Percentiles rank a stretch among this genome's conserved stretches.
Conservation (phyloP, 2,329 filamentous ascomycete species). For the Aspergillus ustus region DNA sequence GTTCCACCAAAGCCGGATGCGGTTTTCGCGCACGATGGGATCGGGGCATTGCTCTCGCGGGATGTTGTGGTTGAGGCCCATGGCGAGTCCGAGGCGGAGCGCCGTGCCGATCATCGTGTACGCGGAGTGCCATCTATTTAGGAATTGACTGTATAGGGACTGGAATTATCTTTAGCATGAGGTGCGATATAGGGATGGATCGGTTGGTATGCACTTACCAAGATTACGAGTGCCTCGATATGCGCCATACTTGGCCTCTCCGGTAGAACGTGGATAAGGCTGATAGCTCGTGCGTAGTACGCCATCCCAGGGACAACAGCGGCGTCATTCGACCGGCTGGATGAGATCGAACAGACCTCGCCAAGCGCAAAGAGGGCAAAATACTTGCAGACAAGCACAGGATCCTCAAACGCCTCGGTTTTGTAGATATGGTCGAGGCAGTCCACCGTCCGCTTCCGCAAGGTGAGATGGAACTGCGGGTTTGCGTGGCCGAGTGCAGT, state of each 20-base stretch:
- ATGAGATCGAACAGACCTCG: too few relatives aligned
- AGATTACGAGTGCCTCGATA: slow-evolving; percentile 44
- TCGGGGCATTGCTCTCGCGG: slow-evolving; percentile 31
- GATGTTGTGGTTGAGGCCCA: slow-evolving; percentile 47
- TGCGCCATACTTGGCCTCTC: slow-evolving; percentile 48
- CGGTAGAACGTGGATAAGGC: slow-evolving; percentile 41
- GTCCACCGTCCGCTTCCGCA: too few relatives aligned
- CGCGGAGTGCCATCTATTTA: slow-evolving; percentile 33
- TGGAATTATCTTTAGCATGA: slow-evolving; percentile 10
- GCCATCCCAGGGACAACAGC: slow-evolving; percentile 43
- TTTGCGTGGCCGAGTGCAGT: too few relatives aligned
- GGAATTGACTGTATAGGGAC: slow-evolving; percentile 32
- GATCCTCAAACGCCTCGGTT: too few relatives aligned
- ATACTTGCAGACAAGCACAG: too few relatives aligned
- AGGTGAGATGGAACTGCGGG: too few relatives aligned
- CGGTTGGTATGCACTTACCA: slow-evolving; percentile 28
- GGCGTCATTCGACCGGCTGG: neutral
- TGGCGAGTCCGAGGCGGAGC: slow-evolving; percentile 43
- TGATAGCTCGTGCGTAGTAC: slow-evolving; percentile 45
- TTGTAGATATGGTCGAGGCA: too few relatives aligned
- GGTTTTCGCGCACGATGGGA: slow-evolving; percentile 39
- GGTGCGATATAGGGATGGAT: neutral
- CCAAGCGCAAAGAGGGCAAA: too few relatives aligned
- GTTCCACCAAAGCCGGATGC: slow-evolving; percentile 38
- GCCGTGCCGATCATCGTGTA: slow-evolving; percentile 39